Evolutionary conservation across 331 rosid genomes (phyloP), one percentile per base, ranked within the genome.

Genomic region (Cydonia oblonga): DNA sequence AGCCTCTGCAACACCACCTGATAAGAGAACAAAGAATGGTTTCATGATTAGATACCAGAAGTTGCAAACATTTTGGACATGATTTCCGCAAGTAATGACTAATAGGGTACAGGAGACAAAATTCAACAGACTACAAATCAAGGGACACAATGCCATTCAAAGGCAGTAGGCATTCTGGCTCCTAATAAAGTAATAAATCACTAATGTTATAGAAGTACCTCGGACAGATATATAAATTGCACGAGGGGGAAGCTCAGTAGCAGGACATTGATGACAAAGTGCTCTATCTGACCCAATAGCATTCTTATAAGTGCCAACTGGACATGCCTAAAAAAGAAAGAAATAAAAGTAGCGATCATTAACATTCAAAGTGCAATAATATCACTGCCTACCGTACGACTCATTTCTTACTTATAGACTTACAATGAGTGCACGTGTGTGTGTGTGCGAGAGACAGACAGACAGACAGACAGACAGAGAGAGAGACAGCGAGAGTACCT

Each of bases 231-330:
- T 74, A 75, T 83, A 95, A 76, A 69, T 82, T 42, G 99, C 97
- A 63, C 97, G 97, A 67, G 73, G 84, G 60, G 99, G 99, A 77
- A 95, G 99, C 78, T 83, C 89, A 35, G 75, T n/a, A 58, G 78
- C 85, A 76, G 99, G 97, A 71, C 99, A 95, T 30, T 2, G 78
- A 69, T 5, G 88, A 80, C 99, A 95, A 79, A 95, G 99, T 64
- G 79, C 80, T 73, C 51, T 78, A 81, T 91, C 96, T 68, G 99
- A 91, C 80, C 99, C 99, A 71, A 83, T 79, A 61, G 80, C 88
- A 83, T 91, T 88, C 90, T 91, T 95, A 76, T 83, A 95, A 68
- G 99, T 95, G 69, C 99, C 99, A 61, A 81, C 84, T 10, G 99
- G 97, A 82, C 99, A 91, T 90, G 84, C 96, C 99, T 95, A 87